Conservation (phyloP, 1,284 basidiomycete genomes). For the Sparassis latifolia region DNA sequence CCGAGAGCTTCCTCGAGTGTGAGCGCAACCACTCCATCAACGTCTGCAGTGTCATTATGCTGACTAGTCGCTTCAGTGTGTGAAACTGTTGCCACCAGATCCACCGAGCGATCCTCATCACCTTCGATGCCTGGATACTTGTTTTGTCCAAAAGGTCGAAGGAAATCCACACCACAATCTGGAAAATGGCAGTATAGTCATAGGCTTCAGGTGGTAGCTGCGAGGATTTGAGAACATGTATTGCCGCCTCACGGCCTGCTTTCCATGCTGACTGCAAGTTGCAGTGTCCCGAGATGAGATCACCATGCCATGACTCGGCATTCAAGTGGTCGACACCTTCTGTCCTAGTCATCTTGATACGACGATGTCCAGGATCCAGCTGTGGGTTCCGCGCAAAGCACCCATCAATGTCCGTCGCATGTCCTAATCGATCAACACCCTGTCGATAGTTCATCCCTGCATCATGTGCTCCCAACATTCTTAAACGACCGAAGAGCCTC, state of each 20-base stretch:
- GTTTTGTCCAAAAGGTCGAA: constrained; percentile 5
- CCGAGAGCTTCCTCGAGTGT: background rate
- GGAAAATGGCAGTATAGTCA: background rate
- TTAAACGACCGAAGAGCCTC: constrained; percentile 12
- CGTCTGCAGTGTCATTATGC: background rate
- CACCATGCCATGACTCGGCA: constrained; percentile 10
- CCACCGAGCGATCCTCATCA: constrained; percentile 1
- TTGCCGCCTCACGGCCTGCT: background rate
- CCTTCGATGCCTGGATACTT: constrained; percentile 6
- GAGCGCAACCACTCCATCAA: background rate
- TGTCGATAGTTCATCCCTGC: constrained; percentile 4
- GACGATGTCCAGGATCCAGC: constrained; percentile 8
- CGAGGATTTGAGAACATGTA: background rate
- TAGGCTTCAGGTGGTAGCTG: background rate
- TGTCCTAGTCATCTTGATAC: constrained; percentile 3
- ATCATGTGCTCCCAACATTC: constrained; percentile 16
- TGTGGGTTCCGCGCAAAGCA: constrained; percentile 9
- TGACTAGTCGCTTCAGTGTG: background rate
- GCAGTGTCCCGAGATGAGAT: constrained; percentile 5
- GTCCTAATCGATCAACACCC: constrained; percentile 29
- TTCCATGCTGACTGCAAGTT: constrained; percentile 1
- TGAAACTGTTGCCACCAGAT: background rate
- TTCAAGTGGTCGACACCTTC: constrained; percentile 13
- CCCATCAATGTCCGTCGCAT: constrained; percentile 26
- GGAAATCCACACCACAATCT: constrained; percentile 1